A percentile compares a stretch with the other conserved stretches of the same genome.
Conservation (phyloP, 2,329 filamentous ascomycete genomes). For the Diaporthe capsici region DNA sequence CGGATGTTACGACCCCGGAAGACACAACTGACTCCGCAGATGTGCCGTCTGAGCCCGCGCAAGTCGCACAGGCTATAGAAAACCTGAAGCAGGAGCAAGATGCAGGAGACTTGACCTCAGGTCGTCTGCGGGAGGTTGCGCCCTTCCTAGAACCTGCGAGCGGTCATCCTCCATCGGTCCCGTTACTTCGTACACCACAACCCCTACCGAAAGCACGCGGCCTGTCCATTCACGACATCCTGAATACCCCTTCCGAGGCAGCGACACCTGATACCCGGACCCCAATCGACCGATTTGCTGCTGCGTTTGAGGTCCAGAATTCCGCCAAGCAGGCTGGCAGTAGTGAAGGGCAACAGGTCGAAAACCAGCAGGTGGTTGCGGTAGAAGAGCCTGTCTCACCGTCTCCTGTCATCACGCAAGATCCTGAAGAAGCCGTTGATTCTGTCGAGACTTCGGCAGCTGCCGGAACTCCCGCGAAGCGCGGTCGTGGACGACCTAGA, state of each 20-base stretch:
- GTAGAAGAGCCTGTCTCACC: background rate
- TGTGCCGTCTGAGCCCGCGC: conserved; percentile 53
- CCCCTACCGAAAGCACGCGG: conserved; percentile 26
- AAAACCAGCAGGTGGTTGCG: background rate
- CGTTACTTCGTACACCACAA: conserved; percentile 40
- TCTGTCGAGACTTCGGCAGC: conserved; percentile 15
- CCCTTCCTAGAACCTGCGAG: conserved; percentile 20
- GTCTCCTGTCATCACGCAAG: background rate
- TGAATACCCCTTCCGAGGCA: conserved; percentile 36
- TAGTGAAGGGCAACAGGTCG: background rate
- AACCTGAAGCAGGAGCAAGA: conserved; percentile 53
- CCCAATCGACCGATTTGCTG: conserved; percentile 33
- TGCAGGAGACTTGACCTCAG: conserved; percentile 42
- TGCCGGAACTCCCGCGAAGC: conserved; percentile 43
- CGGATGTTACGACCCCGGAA: conserved; percentile 66
- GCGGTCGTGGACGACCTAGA: conserved; percentile 44
- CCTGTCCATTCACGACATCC: conserved; percentile 38
- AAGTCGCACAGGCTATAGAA: conserved; percentile 47
- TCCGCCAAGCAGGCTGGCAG: background rate
- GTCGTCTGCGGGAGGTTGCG: conserved; percentile 41
- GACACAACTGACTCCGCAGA: conserved; percentile 58
- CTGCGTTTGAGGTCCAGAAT: conserved; percentile 21
- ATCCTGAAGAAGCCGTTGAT: conserved; percentile 7
- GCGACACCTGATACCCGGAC: conserved; percentile 30
- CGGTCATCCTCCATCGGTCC: conserved; percentile 31